Conservation (phyloP, 768 basidiomycete species). For the Termitomyces sp. region DNA sequence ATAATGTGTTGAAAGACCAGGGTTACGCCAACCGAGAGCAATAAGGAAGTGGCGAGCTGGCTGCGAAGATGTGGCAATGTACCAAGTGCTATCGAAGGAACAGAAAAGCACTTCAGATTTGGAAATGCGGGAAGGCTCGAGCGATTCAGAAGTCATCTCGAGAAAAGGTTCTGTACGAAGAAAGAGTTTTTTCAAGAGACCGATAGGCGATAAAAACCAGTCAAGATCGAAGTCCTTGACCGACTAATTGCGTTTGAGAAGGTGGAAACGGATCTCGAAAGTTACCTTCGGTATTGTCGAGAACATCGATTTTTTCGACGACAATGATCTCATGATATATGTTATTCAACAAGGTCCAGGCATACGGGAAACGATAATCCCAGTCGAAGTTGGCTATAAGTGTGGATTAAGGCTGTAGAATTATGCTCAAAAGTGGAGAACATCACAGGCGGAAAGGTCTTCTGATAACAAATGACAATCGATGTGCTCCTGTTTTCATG, state of each 20-base stretch:
- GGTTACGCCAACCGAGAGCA: neutral
- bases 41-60: neutral
- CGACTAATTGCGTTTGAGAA: neutral
- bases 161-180: neutral
- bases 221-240: neutral
- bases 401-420: neutral
- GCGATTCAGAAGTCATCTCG: neutral
- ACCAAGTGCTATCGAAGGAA: neutral
- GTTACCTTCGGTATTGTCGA: neutral
- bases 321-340: slow-evolving; percentile 6
- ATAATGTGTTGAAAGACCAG: too few species aligned
- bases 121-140: slow-evolving; percentile 5
- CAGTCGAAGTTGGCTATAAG: neutral
- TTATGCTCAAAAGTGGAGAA: neutral
- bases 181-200: neutral
- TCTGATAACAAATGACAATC: neutral
- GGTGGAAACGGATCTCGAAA: neutral
- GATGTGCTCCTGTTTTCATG: neutral
- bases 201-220: too few species aligned
- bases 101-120: slow-evolving; percentile 7
- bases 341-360: neutral
- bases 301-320: neutral
- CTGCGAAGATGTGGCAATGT: neutral
- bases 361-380: neutral
- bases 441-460: neutral